Base-by-base conservation (phyloP, 2,329 filamentous ascomycete genomes). In the Neocucurbitaria cava region DNA sequence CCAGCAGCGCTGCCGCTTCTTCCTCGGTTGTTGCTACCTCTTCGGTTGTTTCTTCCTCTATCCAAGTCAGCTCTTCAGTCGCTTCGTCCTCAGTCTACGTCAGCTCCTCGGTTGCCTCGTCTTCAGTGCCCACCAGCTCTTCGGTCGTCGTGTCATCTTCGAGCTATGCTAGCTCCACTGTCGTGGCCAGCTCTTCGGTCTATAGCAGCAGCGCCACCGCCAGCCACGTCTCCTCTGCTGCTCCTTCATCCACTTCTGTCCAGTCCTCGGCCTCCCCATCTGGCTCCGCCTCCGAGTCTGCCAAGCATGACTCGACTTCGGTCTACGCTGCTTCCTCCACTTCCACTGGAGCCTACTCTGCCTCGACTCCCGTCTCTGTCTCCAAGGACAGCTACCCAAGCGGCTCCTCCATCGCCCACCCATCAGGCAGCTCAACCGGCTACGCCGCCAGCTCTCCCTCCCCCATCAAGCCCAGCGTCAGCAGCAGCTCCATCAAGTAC, bases 381-480 rank as follows among this genome's bases (percentile, higher is more conserved):
- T 56, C 56, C 45, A 54, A 60, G 39, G 47, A 54, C 33, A 45
- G 24, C 46, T 44, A 58, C 47, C 39, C 58, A 40, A 58, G 45
- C 24, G 43, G 35, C 39, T 53, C 59, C 28, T 53, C 55, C 39
- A 18, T 30, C 38, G 21, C 24, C 20, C 18, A 46, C 28, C 24
- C 43, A 23, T 24, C 38, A n/a, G 41, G 21, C 11, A 35, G 18
- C 30, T 23, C 43, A 10, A 31, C 9, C 24, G 31, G 18, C 10
- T 23, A 46, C 28, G 21, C 43, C 18, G 31, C 30, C 7, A 36
- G 33, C 17, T n/a, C 30, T 6, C 10, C 43, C 30, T 26, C 24
- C 30, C 20, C 21, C 23, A 6, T 24, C 40, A 24, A 43, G 40
- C 23, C 40, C 24, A 43, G 20, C 33, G 41, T 21, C 24, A 43